Base-by-base conservation (phyloP, 148 eudicot species). In the Rhododendron ferrugineum region DNA sequence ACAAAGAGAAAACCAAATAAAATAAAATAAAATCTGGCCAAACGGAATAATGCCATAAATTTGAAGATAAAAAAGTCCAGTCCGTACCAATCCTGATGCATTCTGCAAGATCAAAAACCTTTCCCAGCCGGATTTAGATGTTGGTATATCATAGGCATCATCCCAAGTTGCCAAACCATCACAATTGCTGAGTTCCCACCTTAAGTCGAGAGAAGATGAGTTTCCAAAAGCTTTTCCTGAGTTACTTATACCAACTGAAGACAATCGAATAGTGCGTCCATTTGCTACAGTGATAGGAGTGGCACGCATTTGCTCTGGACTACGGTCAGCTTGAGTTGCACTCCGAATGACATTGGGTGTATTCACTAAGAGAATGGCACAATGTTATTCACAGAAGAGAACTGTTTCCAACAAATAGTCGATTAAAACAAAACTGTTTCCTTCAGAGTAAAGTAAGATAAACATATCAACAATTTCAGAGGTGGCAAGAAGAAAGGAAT, bases 191-290 rank as follows among this genome's bases (percentile, higher is more conserved):
- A 93, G 87, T 78, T 94, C 93, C 98, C 98, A 96, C 36, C 68
- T 90, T 78, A 96, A 84, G 81, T 86, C 81, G 28, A 94, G 90
- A 87, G 98, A 94, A 85, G 98, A 96, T 32, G 96, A 93, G 90
- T 96, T 96, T 44, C 93, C 98, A 89, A 96, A 96, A 87, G 93
- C 95, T 90, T 88, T 92, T 84, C 96, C 92, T 82, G 93, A 84
- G 83, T 83, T 60, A 84, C 94, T 90, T 52, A 94, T 88, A 85
- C 98, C 93, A 83, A 96, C 96, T 42, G 98, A 94, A 83, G 98
- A 91, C 66, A 94, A 83, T 86, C 98, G 91, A 84, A 96, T 91
- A 74, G 89, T 93, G 68, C 92, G 96, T 82, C 96, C 98, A 92
- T 94, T 94, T 84, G 98, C 98, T 64, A 96, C 94, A 72, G 92